These are phyloP conservation scores for Poa pratensis DNA, from an alignment of 176 grass and related monocot genomes.

Conservation along the genomic window DNA sequence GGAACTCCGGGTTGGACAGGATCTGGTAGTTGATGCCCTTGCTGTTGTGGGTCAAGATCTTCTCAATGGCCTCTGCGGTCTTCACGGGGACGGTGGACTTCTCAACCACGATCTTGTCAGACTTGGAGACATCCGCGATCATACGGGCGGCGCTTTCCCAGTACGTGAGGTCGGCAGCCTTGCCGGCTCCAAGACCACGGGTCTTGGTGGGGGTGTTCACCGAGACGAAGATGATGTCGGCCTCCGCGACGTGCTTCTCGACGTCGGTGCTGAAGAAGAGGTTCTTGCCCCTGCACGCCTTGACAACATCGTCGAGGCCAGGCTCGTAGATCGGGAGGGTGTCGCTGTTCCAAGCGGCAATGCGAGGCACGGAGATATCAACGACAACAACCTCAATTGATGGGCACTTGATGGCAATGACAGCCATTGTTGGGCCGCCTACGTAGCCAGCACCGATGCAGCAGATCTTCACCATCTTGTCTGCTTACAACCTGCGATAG, in stretches of 20 bases:
- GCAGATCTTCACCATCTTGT: conserved; percentile 97
- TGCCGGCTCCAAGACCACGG: conserved; percentile 88
- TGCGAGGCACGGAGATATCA: conserved; percentile 74
- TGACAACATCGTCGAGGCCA: conserved; percentile 82
- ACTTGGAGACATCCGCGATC: conserved; percentile 90
- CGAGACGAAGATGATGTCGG: conserved; percentile 88
- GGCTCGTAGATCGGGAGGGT: conserved; percentile 87
- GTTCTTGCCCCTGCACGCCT: conserved; percentile 79
- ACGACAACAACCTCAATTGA: conserved; percentile 72
- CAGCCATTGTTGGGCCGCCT: conserved; percentile 89
- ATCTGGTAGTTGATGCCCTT: conserved; percentile 98
- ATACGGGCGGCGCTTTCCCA: conserved; percentile 96
- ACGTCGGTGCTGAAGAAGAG: conserved; percentile 91
- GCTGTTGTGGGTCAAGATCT: conserved; percentile 96
- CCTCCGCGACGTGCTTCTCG: conserved; percentile 79
- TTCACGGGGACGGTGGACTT: conserved; percentile 95
- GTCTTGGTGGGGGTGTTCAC: conserved; percentile 96
- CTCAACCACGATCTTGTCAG: conserved; percentile 94
- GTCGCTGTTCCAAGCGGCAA: conserved; percentile 94
- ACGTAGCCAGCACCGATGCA: conserved; percentile 95
- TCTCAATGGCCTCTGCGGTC: conserved; percentile 91
- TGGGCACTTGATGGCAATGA: conserved; percentile 89
- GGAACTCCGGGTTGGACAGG: conserved; percentile 95
- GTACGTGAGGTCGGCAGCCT: conserved; percentile 91
- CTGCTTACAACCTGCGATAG: conserved; percentile 25